These are phyloP conservation scores for Taphrina betulina DNA, from an alignment of 1,139 yeast species.

Conservation along the genomic window DNA sequence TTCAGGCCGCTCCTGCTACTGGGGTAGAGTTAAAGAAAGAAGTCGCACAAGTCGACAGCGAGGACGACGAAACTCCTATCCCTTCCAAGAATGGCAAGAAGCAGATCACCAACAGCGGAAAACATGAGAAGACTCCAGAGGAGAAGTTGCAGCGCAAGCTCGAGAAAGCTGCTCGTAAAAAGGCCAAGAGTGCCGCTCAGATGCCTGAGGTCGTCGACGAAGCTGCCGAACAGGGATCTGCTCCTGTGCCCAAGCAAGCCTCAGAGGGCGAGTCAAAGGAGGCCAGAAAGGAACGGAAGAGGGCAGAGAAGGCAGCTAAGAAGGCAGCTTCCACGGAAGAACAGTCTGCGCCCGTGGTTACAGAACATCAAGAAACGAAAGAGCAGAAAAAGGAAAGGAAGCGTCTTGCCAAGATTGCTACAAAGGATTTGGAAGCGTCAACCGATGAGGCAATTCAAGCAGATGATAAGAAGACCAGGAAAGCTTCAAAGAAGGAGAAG, in stretches of 20 bases:
- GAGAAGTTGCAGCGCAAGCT: conserved; percentile 4
- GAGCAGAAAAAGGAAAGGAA: conserved; percentile 15
- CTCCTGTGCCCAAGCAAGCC: too few species aligned
- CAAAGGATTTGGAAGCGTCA: not conserved
- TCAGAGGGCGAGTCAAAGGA: conserved; percentile 12
- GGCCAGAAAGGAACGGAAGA: conserved; percentile 15
- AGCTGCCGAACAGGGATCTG: not conserved
- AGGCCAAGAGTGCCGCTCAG: conserved; percentile 11
- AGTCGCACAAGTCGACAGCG: not conserved
- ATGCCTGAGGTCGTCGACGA: not conserved
- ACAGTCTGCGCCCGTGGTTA: not conserved
- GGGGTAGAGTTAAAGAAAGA: not conserved
- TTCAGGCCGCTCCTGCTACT: not conserved
- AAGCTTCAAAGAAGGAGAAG: conserved; percentile 2
- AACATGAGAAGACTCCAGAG: not conserved
- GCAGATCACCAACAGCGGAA: conserved; percentile 1
- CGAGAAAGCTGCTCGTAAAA: conserved; percentile 30
- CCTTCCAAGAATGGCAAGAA: conserved; percentile 12
- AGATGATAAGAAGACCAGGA: not conserved
- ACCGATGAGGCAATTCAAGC: not conserved
- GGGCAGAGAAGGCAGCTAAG: conserved; percentile 19
- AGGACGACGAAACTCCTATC: conserved; percentile 14
- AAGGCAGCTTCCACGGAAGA: not conserved
- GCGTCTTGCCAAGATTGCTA: conserved; percentile 8
- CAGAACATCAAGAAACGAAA: conserved; percentile 1